Percentiles rank a stretch among this genome's conserved stretches.
These are phyloP conservation scores for Alternaria tenuissima DNA, from an alignment of 2,329 filamentous ascomycete genomes.

Conservation along the genomic window DNA sequence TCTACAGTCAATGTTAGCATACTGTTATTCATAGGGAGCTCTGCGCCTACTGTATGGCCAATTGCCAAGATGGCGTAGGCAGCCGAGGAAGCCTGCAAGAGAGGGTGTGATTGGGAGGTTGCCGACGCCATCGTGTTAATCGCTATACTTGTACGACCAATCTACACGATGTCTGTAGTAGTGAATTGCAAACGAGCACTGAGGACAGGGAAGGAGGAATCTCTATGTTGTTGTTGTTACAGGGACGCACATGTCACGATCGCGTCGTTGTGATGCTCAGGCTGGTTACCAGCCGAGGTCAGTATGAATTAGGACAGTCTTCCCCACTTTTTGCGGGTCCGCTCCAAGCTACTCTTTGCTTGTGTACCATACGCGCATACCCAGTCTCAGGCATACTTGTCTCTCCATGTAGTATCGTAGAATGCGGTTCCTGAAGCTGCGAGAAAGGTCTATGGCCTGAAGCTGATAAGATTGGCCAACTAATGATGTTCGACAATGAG, in stretches of 20 bases:
- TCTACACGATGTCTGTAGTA: not conserved
- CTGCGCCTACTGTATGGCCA: slow-evolving; percentile 41
- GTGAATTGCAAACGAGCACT: not conserved
- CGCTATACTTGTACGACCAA: not conserved
- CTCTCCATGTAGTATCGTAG: too few species aligned
- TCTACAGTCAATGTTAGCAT: slow-evolving; percentile 14
- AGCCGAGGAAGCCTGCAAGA: slow-evolving; percentile 40
- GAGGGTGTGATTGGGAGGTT: slow-evolving; percentile 32
- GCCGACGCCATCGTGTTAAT: slow-evolving; percentile 22
- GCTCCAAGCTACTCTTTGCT: not conserved
- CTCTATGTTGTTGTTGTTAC: not conserved
- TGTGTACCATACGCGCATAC: not conserved
- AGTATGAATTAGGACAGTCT: not conserved
- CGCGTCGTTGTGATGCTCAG: slow-evolving; percentile 9
- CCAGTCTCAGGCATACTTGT: too few species aligned
- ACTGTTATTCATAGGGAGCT: too few species aligned
- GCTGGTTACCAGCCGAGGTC: slow-evolving; percentile 8
- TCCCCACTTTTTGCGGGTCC: slow-evolving; percentile 15
- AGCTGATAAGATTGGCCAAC: not conserved
- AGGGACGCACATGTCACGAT: not conserved
- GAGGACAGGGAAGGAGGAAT: not conserved
- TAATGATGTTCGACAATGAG: too few species aligned
- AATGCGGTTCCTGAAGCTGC: not conserved
- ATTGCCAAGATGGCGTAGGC: slow-evolving; percentile 43
- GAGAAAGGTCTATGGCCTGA: not conserved